These are phyloP conservation scores for Microdochium trichocladiopsis DNA, from an alignment of 2,329 filamentous ascomycete genomes.

Conservation along the genomic window DNA sequence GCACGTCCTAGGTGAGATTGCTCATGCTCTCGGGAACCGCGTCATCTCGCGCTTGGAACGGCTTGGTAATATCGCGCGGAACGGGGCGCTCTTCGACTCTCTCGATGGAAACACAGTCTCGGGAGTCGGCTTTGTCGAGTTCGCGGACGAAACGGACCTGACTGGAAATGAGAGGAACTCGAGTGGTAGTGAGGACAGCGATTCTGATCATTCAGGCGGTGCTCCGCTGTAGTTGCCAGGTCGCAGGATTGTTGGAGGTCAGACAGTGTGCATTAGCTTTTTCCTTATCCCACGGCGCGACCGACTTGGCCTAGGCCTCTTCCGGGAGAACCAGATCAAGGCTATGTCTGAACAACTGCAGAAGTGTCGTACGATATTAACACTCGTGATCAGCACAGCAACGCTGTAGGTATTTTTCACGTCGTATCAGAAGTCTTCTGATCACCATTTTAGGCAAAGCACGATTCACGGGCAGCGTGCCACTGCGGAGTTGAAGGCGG, in stretches of 20 bases:
- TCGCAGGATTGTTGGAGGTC: background rate
- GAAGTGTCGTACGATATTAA: background rate
- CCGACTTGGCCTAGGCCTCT: background rate
- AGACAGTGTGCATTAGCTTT: background rate
- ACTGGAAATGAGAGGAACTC: background rate
- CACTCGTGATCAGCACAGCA: background rate
- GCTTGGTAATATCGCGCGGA: background rate
- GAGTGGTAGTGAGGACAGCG: background rate
- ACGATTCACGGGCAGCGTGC: too few species aligned
- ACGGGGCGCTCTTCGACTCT: background rate
- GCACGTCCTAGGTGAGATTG: constrained; percentile 14
- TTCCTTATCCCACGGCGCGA: background rate
- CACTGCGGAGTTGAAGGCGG: too few species aligned
- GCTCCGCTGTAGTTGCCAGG: background rate
- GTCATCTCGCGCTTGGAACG: background rate
- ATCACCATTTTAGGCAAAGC: too few species aligned
- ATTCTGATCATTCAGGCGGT: background rate
- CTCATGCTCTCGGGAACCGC: background rate
- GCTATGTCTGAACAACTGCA: constrained; percentile 1
- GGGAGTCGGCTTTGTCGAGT: background rate
- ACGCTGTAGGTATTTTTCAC: too few species aligned
- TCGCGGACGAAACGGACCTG: background rate
- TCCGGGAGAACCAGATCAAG: constrained; percentile 1
- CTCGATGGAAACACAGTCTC: background rate
- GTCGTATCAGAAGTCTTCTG: too few species aligned